Evolutionary conservation across 139 green algal species (phyloP).

Genomic region (Dunaliella primolecta): DNA sequence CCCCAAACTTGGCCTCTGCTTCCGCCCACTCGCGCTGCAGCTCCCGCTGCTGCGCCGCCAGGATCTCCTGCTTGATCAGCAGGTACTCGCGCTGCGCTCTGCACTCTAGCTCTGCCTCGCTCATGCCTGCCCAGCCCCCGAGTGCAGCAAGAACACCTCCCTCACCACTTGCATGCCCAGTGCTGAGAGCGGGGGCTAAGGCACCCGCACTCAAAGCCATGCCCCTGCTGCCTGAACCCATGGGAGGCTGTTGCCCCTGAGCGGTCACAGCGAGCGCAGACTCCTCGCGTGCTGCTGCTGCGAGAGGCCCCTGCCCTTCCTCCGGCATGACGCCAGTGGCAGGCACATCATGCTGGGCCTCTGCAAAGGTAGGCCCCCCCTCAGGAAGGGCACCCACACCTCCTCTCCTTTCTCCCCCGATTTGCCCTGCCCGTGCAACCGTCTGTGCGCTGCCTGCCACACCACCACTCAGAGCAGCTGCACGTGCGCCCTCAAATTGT

Average conservation of each 20-base stretch:
- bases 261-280: neutral
- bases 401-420: no score
- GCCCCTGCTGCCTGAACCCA: neutral
- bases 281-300: no score
- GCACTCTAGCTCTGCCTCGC: conserved; percentile 12
- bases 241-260: neutral
- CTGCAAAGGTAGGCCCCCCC: no score
- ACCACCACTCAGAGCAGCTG: no score
- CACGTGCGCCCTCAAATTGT: neutral
- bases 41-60: conserved; percentile 11
- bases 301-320: no score
- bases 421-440: no score
- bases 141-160: neutral
- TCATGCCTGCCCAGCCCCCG: neutral
- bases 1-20: neutral
- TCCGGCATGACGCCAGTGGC: no score
- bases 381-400: no score
- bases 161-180: neutral
- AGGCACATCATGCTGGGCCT: no score
- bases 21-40: conserved; percentile 15
- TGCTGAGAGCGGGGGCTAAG: neutral
- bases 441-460: no score
- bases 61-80: conserved; percentile 15
- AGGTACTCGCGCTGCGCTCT: conserved; percentile 12
- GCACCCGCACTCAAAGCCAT: neutral